phyloP scores from a whole-genome alignment of 1,284 basidiomycete genomes.

The Tylopilus orsonianus region DNA sequence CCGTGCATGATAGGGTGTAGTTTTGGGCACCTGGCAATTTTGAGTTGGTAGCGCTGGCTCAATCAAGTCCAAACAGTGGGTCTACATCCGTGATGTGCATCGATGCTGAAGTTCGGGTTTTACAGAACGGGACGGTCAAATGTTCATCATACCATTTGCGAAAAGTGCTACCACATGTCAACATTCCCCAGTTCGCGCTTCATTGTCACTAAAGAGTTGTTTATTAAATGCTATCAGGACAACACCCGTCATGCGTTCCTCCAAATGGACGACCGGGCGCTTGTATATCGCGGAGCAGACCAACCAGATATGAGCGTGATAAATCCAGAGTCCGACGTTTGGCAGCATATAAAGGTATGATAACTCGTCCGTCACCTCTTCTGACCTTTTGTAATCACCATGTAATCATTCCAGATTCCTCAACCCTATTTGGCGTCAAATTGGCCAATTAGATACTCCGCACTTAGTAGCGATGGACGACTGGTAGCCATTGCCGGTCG shows the following conservation, averaged over 20 bases:
- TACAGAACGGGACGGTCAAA: conserved; percentile 61
- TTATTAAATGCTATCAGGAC: conserved; percentile 51
- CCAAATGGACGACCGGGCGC: conserved; percentile 91
- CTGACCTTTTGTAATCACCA: not conserved
- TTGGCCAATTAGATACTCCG: conserved; percentile 94
- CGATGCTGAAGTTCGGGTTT: not conserved
- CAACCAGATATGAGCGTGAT: conserved; percentile 98
- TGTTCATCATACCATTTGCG: conserved; percentile 89
- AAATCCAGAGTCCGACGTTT: conserved; percentile 98
- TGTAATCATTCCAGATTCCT: conserved; percentile 62
- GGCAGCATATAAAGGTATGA: conserved; percentile 89
- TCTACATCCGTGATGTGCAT: conserved; percentile 4
- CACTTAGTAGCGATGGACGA: conserved; percentile 87
- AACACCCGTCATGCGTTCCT: conserved; percentile 94
- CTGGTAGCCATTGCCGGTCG: conserved; percentile 93
- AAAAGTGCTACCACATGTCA: conserved; percentile 93
- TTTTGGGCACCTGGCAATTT: conserved; percentile 93
- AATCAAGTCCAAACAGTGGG: conserved; percentile 48
- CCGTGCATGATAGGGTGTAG: conserved; percentile 40
- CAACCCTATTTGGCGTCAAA: conserved; percentile 85
- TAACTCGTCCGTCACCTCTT: not conserved
- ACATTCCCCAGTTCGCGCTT: conserved; percentile 74
- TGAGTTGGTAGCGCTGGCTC: conserved; percentile 75
- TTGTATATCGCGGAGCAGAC: conserved; percentile 96
- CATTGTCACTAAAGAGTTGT: not conserved